phyloP scores from a whole-genome alignment of 495 filamentous ascomycete species.

The Trypethelium eluteriae region DNA sequence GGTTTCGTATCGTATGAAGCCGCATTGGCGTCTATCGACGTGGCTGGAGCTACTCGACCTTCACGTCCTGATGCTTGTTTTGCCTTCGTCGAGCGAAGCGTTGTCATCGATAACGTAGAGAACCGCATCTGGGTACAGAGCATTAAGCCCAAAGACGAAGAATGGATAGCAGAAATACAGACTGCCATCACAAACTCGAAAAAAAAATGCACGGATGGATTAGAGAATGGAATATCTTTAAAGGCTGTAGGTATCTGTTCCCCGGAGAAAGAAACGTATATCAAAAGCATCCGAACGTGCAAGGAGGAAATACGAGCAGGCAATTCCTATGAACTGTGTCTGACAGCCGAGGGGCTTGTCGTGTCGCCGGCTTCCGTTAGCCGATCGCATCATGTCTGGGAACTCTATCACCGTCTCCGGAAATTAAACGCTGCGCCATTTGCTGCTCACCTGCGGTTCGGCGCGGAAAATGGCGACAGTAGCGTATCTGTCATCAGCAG shows the following conservation, averaged over 20 bases:
- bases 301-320: slow-evolving; percentile 66
- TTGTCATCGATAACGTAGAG: slow-evolving; percentile 68
- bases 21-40: slow-evolving; percentile 56
- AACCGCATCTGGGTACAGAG: slow-evolving; percentile 58
- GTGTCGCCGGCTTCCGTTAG: slow-evolving; percentile 33
- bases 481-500: slow-evolving; percentile 64
- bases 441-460: slow-evolving; percentile 70
- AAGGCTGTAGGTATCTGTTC: background rate
- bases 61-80: slow-evolving; percentile 65
- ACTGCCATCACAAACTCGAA: slow-evolving; percentile 15
- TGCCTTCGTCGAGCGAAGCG: slow-evolving; percentile 67
- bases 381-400: slow-evolving; percentile 46
- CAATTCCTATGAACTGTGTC: slow-evolving; percentile 88
- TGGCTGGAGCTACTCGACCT: slow-evolving; percentile 26
- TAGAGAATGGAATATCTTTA: background rate
- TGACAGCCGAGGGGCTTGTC: slow-evolving; percentile 67
- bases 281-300: slow-evolving; percentile 62
- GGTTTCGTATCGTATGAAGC: slow-evolving; percentile 88
- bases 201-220: slow-evolving; percentile 16
- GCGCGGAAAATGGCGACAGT: slow-evolving; percentile 21
- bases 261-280: slow-evolving; percentile 33
- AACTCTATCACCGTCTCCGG: slow-evolving; percentile 63
- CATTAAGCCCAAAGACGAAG: slow-evolving; percentile 36
- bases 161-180: slow-evolving; percentile 34
- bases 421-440: slow-evolving; percentile 77